These are phyloP conservation scores for Clavispora vitiphila DNA, from an alignment of 805 yeast genomes.

Conservation along the genomic window DNA sequence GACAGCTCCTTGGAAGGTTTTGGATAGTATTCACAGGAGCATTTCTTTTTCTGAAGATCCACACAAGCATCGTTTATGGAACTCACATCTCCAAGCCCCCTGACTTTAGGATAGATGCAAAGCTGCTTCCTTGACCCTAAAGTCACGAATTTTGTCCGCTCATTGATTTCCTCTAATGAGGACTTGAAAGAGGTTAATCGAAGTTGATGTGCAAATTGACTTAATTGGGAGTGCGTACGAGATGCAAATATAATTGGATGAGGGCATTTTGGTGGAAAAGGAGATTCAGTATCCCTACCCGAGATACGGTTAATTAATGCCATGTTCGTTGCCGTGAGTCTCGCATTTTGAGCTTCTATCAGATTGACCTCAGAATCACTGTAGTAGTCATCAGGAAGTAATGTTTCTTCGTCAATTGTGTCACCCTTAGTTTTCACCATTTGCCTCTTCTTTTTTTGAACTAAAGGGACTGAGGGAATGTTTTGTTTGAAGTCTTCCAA, in stretches of 20 bases:
- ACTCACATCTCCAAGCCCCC: conserved; percentile 41
- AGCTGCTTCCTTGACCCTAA: conserved; percentile 81
- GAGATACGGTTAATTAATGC: conserved; percentile 42
- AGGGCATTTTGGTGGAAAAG: conserved; percentile 26
- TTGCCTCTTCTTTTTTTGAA: conserved; percentile 4
- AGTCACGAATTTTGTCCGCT: conserved; percentile 63
- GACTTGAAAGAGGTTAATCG: conserved; percentile 59
- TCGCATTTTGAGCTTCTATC: conserved; percentile 20
- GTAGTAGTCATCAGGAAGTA: conserved; percentile 32
- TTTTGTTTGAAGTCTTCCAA: conserved; percentile 14
- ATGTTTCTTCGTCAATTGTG: conserved; percentile 10
- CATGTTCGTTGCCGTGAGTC: conserved; percentile 45
- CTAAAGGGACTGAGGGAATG: conserved; percentile 2
- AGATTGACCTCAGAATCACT: conserved; percentile 22
- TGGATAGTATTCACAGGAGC: conserved; percentile 23
- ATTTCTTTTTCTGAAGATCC: conserved; percentile 50
- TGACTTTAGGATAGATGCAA: conserved; percentile 67
- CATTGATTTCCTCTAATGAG: conserved; percentile 42
- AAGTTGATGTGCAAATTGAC: conserved; percentile 74
- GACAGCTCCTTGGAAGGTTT: conserved; percentile 32
- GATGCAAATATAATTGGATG: conserved; percentile 64
- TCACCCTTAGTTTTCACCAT: not conserved
- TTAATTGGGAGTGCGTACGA: conserved; percentile 85
- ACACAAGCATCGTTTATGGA: conserved; percentile 76
- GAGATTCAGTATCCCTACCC: conserved; percentile 14